phyloP scores from a whole-genome alignment of 768 basidiomycete genomes.

The Tulasnella sp. region DNA sequence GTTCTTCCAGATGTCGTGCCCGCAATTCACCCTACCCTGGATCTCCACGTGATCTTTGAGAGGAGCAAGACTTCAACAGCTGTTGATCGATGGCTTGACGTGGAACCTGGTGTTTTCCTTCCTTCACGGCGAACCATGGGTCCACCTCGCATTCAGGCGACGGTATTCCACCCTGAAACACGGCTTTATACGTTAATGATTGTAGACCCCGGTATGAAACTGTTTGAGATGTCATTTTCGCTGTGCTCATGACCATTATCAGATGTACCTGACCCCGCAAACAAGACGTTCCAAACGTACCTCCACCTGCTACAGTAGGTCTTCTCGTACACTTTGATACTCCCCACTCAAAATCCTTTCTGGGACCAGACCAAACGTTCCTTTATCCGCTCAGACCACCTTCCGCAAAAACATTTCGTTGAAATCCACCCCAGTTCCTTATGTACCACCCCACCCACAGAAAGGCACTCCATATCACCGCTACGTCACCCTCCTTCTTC shows the following conservation, averaged over 20 bases:
- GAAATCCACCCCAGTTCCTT: constrained; percentile 29
- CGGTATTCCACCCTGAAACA: constrained; percentile 69
- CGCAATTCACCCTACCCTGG: constrained; percentile 54
- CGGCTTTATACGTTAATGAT: constrained; percentile 80
- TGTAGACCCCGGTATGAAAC: constrained; percentile 63
- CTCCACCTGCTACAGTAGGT: constrained; percentile 80
- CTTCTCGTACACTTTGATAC: neutral
- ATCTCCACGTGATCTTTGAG: constrained; percentile 51
- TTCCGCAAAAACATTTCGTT: neutral
- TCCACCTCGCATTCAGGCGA: constrained; percentile 54
- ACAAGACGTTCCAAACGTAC: constrained; percentile 52
- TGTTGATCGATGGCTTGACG: constrained; percentile 24
- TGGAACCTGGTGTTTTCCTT: constrained; percentile 62
- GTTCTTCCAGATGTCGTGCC: constrained; percentile 82
- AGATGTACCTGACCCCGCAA: constrained; percentile 75
- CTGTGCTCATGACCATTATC: neutral
- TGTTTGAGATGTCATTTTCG: neutral
- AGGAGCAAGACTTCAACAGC: constrained; percentile 24
- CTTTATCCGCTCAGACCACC: neutral
- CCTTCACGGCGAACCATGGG: constrained; percentile 52
- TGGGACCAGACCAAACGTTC: constrained; percentile 4
- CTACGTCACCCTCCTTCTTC: constrained; percentile 64
- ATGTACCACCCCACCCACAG: constrained; percentile 87
- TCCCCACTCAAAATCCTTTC: neutral
- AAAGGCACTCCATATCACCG: constrained; percentile 84